Evolutionary conservation across 441 rosid species (phyloP).

Genomic region (Gossypium schwendimanii): DNA sequence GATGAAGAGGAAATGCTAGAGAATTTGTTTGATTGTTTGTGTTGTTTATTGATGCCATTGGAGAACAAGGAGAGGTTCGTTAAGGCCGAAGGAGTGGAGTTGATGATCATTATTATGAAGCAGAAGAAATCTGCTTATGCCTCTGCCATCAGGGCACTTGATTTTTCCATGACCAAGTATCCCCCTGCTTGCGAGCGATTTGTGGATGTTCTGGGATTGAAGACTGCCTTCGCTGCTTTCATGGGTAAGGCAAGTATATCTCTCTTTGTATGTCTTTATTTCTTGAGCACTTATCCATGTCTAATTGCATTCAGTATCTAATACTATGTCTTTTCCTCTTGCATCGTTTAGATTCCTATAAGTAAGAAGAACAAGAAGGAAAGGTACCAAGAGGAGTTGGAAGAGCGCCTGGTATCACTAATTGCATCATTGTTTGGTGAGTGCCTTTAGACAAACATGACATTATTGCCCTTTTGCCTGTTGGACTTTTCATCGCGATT

Average conservation of each 20-base stretch:
- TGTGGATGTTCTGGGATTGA: constrained; percentile 87
- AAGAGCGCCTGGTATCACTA: constrained; percentile 73
- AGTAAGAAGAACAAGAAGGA: constrained; percentile 84
- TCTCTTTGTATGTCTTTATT: background rate
- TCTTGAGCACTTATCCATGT: background rate
- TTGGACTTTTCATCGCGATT: background rate
- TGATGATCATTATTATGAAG: constrained; percentile 96
- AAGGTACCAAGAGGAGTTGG: constrained; percentile 77
- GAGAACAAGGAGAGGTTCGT: constrained; percentile 97
- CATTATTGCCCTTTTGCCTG: background rate
- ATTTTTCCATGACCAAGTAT: constrained; percentile 92
- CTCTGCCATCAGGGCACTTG: constrained; percentile 85
- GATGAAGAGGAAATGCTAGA: constrained; percentile 98
- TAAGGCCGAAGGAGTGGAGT: constrained; percentile 93
- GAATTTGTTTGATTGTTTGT: constrained; percentile 79
- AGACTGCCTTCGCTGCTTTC: constrained; percentile 95
- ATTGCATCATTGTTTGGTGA: constrained; percentile 89
- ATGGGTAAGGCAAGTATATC: constrained; percentile 98
- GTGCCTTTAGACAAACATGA: constrained; percentile 20
- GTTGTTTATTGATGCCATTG: constrained; percentile 91
- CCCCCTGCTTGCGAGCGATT: constrained; percentile 97
- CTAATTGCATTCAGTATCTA: constrained; percentile 3
- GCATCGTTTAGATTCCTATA: constrained; percentile 54
- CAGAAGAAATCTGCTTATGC: constrained; percentile 95
- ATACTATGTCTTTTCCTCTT: constrained; percentile 6